Evolutionary conservation across 2,329 filamentous ascomycete genomes (phyloP).

Genomic region (Helminthosporium solani): DNA sequence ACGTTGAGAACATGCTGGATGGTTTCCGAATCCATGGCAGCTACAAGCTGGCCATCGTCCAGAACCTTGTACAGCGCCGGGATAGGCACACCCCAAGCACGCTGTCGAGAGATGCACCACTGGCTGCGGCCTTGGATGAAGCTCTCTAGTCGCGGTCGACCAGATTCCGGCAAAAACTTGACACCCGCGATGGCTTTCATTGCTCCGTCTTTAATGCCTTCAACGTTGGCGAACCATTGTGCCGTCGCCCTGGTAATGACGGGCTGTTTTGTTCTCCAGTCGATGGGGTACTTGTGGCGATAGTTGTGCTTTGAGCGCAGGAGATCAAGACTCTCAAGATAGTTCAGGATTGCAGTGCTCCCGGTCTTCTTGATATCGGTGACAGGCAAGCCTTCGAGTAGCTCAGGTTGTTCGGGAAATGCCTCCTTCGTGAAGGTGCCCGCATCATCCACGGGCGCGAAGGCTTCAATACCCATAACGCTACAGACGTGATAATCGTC

Average conservation of each 20-base stretch:
- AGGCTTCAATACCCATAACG: slow-evolving; percentile 66
- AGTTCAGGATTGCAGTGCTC: slow-evolving; percentile 64
- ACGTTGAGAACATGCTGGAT: slow-evolving; percentile 82
- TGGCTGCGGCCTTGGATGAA: slow-evolving; percentile 87
- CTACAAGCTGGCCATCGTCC: slow-evolving; percentile 60
- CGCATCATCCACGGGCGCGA: slow-evolving; percentile 79
- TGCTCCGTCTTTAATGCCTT: slow-evolving; percentile 73
- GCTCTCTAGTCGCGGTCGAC: slow-evolving; percentile 73
- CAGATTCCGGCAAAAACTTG: slow-evolving; percentile 73
- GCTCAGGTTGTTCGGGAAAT: slow-evolving; percentile 66
- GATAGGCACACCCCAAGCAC: slow-evolving; percentile 95
- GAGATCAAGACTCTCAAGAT: slow-evolving; percentile 55
- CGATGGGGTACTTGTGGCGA: slow-evolving; percentile 93
- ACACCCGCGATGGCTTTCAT: slow-evolving; percentile 70
- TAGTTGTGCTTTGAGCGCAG: slow-evolving; percentile 72
- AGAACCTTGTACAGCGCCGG: slow-evolving; percentile 74
- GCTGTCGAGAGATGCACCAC: slow-evolving; percentile 97
- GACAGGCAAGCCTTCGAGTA: slow-evolving; percentile 71
- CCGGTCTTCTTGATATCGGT: slow-evolving; percentile 60
- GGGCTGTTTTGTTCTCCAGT: slow-evolving; percentile 93
- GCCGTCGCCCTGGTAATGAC: slow-evolving; percentile 89
- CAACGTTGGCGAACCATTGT: slow-evolving; percentile 97
- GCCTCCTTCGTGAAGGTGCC: slow-evolving; percentile 80
- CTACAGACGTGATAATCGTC: slow-evolving; percentile 89
- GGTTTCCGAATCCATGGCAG: slow-evolving; percentile 75